Evolutionary conservation across 2,329 filamentous ascomycete genomes (phyloP).

Genomic region (Conoideocrella luteorostrata): DNA sequence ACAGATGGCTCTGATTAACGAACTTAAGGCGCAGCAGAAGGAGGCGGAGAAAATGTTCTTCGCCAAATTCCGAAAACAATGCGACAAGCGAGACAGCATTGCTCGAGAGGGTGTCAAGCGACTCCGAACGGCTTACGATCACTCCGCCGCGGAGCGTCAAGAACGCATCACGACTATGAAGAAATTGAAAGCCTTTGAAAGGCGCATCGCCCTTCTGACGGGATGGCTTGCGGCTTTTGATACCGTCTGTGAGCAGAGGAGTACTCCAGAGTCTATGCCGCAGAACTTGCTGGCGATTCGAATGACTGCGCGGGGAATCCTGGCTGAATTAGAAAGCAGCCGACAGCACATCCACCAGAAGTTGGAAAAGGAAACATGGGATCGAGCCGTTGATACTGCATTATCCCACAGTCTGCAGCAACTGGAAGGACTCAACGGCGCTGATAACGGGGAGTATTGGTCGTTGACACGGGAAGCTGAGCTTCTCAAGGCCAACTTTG

Average conservation of each 20-base stretch:
- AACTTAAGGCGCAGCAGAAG: conserved; percentile 87
- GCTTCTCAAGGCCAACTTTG: conserved; percentile 74
- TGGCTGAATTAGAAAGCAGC: conserved; percentile 83
- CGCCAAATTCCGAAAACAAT: conserved; percentile 84
- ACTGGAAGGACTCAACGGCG: conserved; percentile 50
- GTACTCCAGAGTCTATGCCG: conserved; percentile 51
- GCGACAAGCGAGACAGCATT: conserved; percentile 72
- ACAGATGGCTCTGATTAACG: conserved; percentile 94
- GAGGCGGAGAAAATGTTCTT: conserved; percentile 78
- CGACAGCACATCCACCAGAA: conserved; percentile 85
- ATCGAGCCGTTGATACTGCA: conserved; percentile 78
- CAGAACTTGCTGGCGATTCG: conserved; percentile 67
- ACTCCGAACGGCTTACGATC: conserved; percentile 76
- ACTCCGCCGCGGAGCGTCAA: conserved; percentile 68
- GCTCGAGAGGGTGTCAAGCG: conserved; percentile 73
- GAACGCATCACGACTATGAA: conserved; percentile 77
- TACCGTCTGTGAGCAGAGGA: conserved; percentile 62
- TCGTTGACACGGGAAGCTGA: conserved; percentile 77
- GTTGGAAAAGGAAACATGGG: conserved; percentile 76
- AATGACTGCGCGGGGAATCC: conserved; percentile 81
- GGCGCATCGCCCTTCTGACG: conserved; percentile 78
- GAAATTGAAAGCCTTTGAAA: conserved; percentile 74
- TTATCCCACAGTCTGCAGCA: conserved; percentile 79
- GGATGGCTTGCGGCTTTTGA: conserved; percentile 94
- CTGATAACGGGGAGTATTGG: conserved; percentile 56